Base-by-base conservation (phyloP, 176 grass and related monocot species). In the Paspalum notatum region DNA sequence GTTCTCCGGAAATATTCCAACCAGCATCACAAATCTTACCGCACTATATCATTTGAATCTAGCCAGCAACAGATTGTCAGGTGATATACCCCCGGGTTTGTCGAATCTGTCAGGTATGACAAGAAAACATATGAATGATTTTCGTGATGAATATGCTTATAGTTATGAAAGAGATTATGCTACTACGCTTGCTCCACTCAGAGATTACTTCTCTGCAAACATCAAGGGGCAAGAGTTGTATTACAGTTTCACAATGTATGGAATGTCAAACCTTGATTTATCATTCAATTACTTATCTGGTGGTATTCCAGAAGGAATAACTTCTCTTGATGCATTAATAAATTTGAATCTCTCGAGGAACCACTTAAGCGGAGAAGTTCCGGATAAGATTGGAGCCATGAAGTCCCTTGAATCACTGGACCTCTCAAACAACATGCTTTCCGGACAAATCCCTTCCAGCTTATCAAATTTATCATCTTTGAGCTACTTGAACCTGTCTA, bases 331-430 rank as follows among this genome's bases (percentile, higher is more conserved):
- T 5, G 27, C 5, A 49, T 1, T 79, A 17, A 16, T 53, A 3
- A 78, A 59, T 39, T 78, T 86, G 16, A 83, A 86, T 7, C 14
- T 86, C 6, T 85, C 83, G 0, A 6, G 44, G 37, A 89, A 85
- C 47, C 15, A 56, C 26, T 58, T 85, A 1, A 66, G 3, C 0
- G 59, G 75, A 32, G 46, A 52, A 10, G 84, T 89, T 56, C 47
- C 81, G 1, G 6, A 75, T 6, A 58, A n/a, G 5, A 84, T 84
- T 42, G 75, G 81, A 11, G 11, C 10, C 5, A 64, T 89, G 53
- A 12, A 21, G 13, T 78, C 44, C 18, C 77, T 89, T 21, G 63
- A 72, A 7, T 89, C 82, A 38, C 49, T 82, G 1, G 82, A 89
- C 32, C 55, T 90, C 2, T 78, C 44, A 32, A 63, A 16, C 3